Evolutionary conservation across 176 grass and related monocot genomes (phyloP).

Genomic region (Cenchrus americanus): DNA sequence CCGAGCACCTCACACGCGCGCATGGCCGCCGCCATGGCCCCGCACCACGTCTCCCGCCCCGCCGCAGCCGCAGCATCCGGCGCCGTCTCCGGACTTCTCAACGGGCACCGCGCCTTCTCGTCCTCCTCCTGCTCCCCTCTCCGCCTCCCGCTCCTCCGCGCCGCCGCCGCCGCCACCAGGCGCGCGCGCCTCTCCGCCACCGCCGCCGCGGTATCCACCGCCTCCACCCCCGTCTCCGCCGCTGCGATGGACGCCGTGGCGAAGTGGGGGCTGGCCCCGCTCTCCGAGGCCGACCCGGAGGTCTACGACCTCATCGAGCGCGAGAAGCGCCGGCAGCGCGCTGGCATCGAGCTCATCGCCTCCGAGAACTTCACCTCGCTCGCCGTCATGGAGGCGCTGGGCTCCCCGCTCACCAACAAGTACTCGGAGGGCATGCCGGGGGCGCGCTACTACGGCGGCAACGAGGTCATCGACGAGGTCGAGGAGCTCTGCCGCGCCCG

Average conservation of each 20-base stretch:
- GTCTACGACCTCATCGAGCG: constrained; percentile 83
- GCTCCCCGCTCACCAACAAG: constrained; percentile 94
- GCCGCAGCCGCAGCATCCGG: neutral
- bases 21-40: constrained; percentile 43
- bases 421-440: constrained; percentile 99
- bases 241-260: constrained; percentile 14
- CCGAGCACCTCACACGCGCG: constrained; percentile 30
- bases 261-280: constrained; percentile 68
- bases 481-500: constrained; percentile 85
- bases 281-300: constrained; percentile 59
- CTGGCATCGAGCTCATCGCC: constrained; percentile 95
- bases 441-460: constrained; percentile 86
- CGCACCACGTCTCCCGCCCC: constrained; percentile 41
- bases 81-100: neutral
- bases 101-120: neutral
- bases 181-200: neutral
- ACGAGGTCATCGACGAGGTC: constrained; percentile 92
- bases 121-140: neutral
- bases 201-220: neutral
- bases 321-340: constrained; percentile 89
- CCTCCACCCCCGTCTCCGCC: neutral
- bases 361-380: constrained; percentile 99
- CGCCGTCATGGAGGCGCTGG: constrained; percentile 95
- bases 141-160: constrained; percentile 18
- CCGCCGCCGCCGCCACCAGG: neutral